phyloP scores from a whole-genome alignment of 176 grass and related monocot species.

The Triticum turgidum region DNA sequence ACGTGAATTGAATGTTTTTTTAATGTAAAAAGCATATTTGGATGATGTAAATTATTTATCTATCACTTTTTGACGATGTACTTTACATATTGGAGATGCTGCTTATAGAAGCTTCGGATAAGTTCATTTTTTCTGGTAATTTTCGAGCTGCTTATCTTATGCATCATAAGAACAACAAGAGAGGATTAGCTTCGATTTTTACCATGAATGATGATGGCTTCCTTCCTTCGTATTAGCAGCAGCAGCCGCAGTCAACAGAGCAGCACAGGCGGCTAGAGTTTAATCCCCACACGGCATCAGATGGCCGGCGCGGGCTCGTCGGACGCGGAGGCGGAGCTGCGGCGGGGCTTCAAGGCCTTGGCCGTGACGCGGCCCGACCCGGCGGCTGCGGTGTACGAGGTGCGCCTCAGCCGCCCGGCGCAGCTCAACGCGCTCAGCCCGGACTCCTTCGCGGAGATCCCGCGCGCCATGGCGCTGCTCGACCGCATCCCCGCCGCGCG shows the following conservation, averaged over 20 bases:
- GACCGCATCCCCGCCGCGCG: conserved; percentile 64
- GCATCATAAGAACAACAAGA: neutral
- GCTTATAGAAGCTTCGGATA: neutral
- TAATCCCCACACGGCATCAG: neutral
- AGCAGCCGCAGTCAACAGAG: neutral
- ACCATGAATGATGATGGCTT: no score
- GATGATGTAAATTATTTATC: no score
- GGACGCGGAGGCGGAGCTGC: conserved; percentile 53
- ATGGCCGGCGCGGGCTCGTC: conserved; percentile 39
- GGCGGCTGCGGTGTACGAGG: conserved; percentile 46
- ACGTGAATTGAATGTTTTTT: no score
- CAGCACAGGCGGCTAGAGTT: neutral
- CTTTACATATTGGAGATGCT: neutral
- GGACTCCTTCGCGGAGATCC: conserved; percentile 67
- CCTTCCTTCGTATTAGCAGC: neutral
- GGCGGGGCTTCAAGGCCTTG: conserved; percentile 58
- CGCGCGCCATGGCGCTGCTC: conserved; percentile 74
- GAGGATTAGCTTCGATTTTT: no score
- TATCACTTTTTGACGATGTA: no score
- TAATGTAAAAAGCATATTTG: no score
- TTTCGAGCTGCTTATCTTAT: no score
- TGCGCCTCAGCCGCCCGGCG: conserved; percentile 73
- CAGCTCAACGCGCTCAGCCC: conserved; percentile 76
- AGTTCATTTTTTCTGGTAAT: no score
- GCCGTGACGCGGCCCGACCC: conserved; percentile 50